Evolutionary conservation across 2,329 filamentous ascomycete species (phyloP).

Genomic region (Dothidotthia symphoricarpi): DNA sequence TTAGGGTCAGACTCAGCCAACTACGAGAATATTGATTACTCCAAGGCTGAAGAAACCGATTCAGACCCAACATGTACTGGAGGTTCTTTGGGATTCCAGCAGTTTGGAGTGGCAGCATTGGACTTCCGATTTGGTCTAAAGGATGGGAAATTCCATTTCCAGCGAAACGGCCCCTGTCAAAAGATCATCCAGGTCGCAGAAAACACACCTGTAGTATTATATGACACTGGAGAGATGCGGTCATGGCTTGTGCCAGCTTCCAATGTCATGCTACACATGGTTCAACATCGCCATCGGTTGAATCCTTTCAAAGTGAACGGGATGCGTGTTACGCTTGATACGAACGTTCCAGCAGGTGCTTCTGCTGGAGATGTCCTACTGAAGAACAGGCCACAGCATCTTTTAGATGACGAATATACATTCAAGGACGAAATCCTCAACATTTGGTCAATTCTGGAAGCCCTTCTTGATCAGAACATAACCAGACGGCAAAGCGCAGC

Average conservation of each 20-base stretch:
- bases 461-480: constrained; percentile 15
- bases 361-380: constrained; percentile 8
- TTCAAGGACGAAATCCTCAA: constrained; percentile 11
- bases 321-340: constrained; percentile 4
- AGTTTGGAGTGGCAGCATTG: constrained; percentile 10
- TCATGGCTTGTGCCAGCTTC: constrained; percentile 18
- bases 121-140: constrained; percentile 13
- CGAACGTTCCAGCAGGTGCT: background rate
- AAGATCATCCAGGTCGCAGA: constrained; percentile 12
- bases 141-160: constrained; percentile 16
- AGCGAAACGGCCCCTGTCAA: constrained; percentile 12
- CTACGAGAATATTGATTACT: constrained; percentile 21
- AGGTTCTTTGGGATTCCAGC: constrained; percentile 14
- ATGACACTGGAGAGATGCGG: constrained; percentile 11
- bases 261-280: constrained; percentile 18
- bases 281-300: constrained; percentile 13
- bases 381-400: background rate
- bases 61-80: constrained; percentile 5
- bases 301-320: constrained; percentile 11
- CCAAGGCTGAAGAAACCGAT: constrained; percentile 7
- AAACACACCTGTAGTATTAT: constrained; percentile 11
- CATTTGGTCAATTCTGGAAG: constrained; percentile 18
- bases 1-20: constrained; percentile 8
- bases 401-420: constrained; percentile 10
- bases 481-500: constrained; percentile 1